A percentile compares a stretch with the other conserved stretches of the same genome.
These are phyloP conservation scores for Apiospora hydei DNA, from an alignment of 2,329 filamentous ascomycete genomes.

Conservation along the genomic window DNA sequence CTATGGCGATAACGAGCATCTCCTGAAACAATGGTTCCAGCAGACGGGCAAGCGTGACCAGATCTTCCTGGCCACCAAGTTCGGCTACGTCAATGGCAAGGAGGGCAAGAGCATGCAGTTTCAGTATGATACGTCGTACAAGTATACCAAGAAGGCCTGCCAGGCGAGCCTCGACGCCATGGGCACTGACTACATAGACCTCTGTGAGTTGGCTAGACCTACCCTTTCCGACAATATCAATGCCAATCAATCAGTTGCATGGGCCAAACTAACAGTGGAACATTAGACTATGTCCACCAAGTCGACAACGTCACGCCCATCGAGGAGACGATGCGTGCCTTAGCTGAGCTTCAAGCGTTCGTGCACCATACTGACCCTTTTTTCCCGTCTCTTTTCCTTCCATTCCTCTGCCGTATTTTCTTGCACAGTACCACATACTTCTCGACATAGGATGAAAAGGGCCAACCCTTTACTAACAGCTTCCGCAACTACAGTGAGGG, in stretches of 20 bases:
- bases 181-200: conserved; percentile 60
- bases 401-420: no score
- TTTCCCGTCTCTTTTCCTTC: background rate
- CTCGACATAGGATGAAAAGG: background rate
- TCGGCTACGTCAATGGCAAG: conserved; percentile 30
- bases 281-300: conserved; percentile 56
- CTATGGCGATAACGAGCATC: conserved; percentile 52
- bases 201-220: conserved; percentile 40
- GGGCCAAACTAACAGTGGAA: background rate
- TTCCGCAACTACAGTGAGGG: conserved; percentile 46
- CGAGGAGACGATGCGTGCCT: conserved; percentile 58
- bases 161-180: conserved; percentile 53
- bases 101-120: background rate
- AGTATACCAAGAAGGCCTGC: conserved; percentile 37
- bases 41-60: conserved; percentile 46
- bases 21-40: conserved; percentile 53
- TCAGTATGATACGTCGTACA: conserved; percentile 39
- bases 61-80: conserved; percentile 52
- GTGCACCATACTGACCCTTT: conserved; percentile 21
- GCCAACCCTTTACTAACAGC: background rate
- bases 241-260: background rate
- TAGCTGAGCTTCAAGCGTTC: conserved; percentile 54
- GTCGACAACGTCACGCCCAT: conserved; percentile 54
- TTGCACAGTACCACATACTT: no score
- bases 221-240: background rate